These are phyloP conservation scores for Hyaloperonospora brassicae DNA, from an alignment of 352 stramenopile genomes.

Conservation along the genomic window DNA sequence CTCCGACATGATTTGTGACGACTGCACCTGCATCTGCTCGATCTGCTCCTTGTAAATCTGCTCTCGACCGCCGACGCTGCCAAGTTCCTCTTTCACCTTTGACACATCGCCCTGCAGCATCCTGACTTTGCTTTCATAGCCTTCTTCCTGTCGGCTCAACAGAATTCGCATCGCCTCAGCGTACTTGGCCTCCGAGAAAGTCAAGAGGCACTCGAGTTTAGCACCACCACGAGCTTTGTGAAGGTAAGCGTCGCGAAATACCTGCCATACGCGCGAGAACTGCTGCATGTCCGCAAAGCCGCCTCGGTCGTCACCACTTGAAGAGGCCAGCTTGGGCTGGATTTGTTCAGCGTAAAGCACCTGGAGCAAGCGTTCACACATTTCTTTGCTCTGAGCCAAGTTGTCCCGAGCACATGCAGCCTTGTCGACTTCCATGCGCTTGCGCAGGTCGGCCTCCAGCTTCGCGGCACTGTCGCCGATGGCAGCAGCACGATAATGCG, in stretches of 20 bases:
- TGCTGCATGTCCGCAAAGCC: constrained; percentile 75
- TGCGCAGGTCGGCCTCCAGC: constrained; percentile 51
- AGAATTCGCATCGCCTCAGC: constrained; percentile 77
- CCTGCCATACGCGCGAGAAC: constrained; percentile 60
- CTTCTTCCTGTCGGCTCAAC: constrained; percentile 74
- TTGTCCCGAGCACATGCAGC: constrained; percentile 36
- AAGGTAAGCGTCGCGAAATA: constrained; percentile 69
- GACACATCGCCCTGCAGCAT: constrained; percentile 60
- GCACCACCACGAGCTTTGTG: constrained; percentile 57
- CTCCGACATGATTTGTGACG: constrained; percentile 68
- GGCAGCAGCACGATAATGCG: constrained; percentile 49
- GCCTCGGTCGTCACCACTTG: constrained; percentile 36
- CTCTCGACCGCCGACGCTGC: constrained; percentile 65
- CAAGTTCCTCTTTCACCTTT: constrained; percentile 77
- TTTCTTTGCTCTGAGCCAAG: constrained; percentile 53
- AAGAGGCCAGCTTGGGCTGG: constrained; percentile 59
- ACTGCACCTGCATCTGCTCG: constrained; percentile 70
- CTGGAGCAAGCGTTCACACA: constrained; percentile 71
- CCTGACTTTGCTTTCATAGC: constrained; percentile 81
- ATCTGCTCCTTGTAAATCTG: constrained; percentile 86
- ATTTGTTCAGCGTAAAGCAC: constrained; percentile 78
- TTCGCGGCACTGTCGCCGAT: constrained; percentile 65
- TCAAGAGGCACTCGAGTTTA: constrained; percentile 66
- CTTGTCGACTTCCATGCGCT: constrained; percentile 71
- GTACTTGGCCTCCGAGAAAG: constrained; percentile 74